These are phyloP conservation scores for Backusella australiensis DNA, from an alignment of 192 early-diverging fungal genomes.

Conservation along the genomic window DNA sequence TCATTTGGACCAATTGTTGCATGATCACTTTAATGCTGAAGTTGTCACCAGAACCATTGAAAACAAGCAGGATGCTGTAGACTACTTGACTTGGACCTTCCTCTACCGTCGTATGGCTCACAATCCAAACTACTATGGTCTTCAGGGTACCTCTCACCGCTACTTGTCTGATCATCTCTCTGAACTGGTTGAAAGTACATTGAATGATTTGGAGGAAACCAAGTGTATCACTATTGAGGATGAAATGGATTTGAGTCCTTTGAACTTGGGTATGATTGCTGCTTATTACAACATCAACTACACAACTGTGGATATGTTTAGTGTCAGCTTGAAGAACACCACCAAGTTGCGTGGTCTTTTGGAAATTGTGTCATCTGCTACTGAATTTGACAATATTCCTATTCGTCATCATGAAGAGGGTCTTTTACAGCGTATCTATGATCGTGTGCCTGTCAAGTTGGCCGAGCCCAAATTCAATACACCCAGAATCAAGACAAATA, in stretches of 20 bases:
- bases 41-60: slow-evolving; percentile 93
- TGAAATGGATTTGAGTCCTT: slow-evolving; percentile 71
- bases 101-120: slow-evolving; percentile 93
- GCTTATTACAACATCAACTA: slow-evolving; percentile 98
- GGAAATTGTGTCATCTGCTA: slow-evolving; percentile 90
- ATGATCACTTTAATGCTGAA: slow-evolving; percentile 98
- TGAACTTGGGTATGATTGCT: slow-evolving; percentile 97
- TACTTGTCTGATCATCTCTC: slow-evolving; percentile 93
- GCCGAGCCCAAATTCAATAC: slow-evolving; percentile 73
- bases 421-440: slow-evolving; percentile 76
- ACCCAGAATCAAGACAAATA: slow-evolving; percentile 89
- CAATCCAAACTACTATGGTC: slow-evolving; percentile 96
- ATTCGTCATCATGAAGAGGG: slow-evolving; percentile 92
- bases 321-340: slow-evolving; percentile 77
- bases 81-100: slow-evolving; percentile 99
- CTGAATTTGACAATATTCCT: slow-evolving; percentile 91
- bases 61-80: slow-evolving; percentile 98
- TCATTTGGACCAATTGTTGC: slow-evolving; percentile 89
- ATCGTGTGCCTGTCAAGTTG: slow-evolving; percentile 78
- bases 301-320: slow-evolving; percentile 91
- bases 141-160: slow-evolving; percentile 83
- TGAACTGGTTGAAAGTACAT: slow-evolving; percentile 89
- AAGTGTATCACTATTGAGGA: slow-evolving; percentile 79
- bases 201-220: slow-evolving; percentile 81
- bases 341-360: slow-evolving; percentile 90